A percentile compares a stretch with the other conserved stretches of the same genome.
Evolutionary conservation across 176 grass and related monocot genomes (phyloP).

Genomic region (Elaeis guineensis): DNA sequence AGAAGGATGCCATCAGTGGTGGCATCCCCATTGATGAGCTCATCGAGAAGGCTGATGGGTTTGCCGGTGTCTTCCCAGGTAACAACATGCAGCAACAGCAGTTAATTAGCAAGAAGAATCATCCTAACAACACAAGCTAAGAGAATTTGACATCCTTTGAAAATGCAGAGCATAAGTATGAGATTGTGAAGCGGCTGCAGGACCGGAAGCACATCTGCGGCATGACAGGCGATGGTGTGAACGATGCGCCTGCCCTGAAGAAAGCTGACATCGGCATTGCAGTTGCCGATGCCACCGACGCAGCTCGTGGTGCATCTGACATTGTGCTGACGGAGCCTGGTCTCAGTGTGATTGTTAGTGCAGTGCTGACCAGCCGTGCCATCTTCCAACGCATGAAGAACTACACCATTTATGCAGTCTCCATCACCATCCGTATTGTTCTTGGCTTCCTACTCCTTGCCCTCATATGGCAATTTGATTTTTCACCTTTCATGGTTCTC

Average conservation of each 20-base stretch:
- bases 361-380: constrained; percentile 58
- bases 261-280: constrained; percentile 93
- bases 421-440: constrained; percentile 81
- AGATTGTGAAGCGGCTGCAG: constrained; percentile 75
- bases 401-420: constrained; percentile 94
- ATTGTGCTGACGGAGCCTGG: constrained; percentile 83
- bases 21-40: constrained; percentile 56
- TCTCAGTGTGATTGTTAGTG: constrained; percentile 73
- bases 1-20: constrained; percentile 30
- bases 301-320: constrained; percentile 63
- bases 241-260: constrained; percentile 86
- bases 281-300: constrained; percentile 71
- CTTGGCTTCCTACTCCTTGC: constrained; percentile 75
- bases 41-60: constrained; percentile 82
- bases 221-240: constrained; percentile 89
- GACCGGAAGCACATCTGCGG: constrained; percentile 72
- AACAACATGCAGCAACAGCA: neutral
- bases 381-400: constrained; percentile 98
- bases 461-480: constrained; percentile 77
- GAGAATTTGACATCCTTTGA: no score
- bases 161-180: constrained; percentile 77
- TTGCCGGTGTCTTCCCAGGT: constrained; percentile 84
- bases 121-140: no score
- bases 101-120: no score
- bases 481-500: constrained; percentile 86